Evolutionary conservation across 2,329 filamentous ascomycete genomes (phyloP).

Genomic region (Macrophomina phaseolina): DNA sequence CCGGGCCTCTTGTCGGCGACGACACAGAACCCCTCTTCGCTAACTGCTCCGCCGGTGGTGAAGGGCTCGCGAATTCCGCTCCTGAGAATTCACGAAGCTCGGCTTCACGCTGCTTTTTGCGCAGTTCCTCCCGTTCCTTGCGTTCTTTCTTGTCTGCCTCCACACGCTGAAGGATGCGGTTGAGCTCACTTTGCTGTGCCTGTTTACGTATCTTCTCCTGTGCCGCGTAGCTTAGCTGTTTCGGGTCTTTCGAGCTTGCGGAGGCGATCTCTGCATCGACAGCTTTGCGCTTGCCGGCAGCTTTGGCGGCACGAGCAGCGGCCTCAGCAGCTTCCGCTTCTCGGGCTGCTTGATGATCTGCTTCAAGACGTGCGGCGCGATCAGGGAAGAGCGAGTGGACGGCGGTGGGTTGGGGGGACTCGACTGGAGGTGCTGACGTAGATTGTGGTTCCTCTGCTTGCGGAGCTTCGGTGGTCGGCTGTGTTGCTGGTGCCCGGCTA

Average conservation of each 20-base stretch:
- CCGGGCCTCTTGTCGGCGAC: conserved; percentile 33
- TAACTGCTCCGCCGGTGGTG: neutral
- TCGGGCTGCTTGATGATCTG: conserved; percentile 34
- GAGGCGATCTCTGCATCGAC: conserved; percentile 45
- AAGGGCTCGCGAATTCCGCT: conserved; percentile 3
- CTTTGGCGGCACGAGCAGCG: conserved; percentile 32
- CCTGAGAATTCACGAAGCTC: conserved; percentile 16
- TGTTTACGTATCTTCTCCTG: conserved; percentile 66
- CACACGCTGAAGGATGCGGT: conserved; percentile 75
- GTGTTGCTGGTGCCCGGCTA: neutral
- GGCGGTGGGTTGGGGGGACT: neutral
- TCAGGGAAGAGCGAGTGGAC: conserved; percentile 10
- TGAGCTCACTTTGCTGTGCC: conserved; percentile 70
- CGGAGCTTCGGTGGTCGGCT: conserved; percentile 28
- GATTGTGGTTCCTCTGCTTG: conserved; percentile 1
- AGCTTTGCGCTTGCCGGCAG: conserved; percentile 51
- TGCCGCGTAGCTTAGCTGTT: conserved; percentile 55
- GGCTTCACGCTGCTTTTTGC: conserved; percentile 40
- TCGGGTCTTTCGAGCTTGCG: conserved; percentile 45
- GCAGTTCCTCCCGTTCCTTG: conserved; percentile 48
- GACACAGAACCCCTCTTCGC: conserved; percentile 10
- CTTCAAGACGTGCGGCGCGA: conserved; percentile 54
- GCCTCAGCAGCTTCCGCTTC: conserved; percentile 34
- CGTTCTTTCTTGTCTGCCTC: conserved; percentile 77
- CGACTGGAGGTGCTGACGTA: conserved; percentile 8